A percentile compares a stretch with the other conserved stretches of the same genome.
phyloP scores from a whole-genome alignment of 2,329 filamentous ascomycete genomes.

The Nannizzia gypsea region DNA sequence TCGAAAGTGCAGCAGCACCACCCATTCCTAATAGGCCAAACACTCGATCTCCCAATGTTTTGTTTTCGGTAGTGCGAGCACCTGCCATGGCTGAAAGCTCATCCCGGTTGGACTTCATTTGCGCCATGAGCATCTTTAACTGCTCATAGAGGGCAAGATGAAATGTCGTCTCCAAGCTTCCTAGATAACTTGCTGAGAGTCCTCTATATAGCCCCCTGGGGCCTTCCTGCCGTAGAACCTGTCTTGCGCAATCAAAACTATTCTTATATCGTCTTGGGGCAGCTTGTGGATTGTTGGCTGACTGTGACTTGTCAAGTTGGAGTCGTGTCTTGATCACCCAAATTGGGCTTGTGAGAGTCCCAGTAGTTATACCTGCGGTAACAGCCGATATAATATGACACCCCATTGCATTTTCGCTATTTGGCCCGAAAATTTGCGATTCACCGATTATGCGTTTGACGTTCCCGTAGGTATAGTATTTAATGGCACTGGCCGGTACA shows the following conservation, averaged over 20 bases:
- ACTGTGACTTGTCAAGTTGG: constrained; percentile 79
- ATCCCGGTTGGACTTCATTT: constrained; percentile 55
- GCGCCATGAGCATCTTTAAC: constrained; percentile 61
- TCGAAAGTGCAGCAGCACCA: constrained; percentile 58
- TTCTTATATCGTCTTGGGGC: constrained; percentile 63
- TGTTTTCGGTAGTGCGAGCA: background rate
- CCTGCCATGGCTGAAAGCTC: background rate
- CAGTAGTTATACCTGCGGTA: constrained; percentile 69
- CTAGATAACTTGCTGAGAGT: constrained; percentile 80
- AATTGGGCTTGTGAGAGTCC: constrained; percentile 87
- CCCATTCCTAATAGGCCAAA: constrained; percentile 29
- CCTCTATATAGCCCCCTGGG: constrained; percentile 74
- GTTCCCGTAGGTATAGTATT: constrained; percentile 89
- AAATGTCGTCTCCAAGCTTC: constrained; percentile 76
- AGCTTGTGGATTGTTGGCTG: constrained; percentile 34
- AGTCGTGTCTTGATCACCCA: constrained; percentile 92
- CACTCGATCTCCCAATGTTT: background rate
- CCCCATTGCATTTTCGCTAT: constrained; percentile 44
- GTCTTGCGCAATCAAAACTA: constrained; percentile 72
- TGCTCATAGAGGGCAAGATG: constrained; percentile 94
- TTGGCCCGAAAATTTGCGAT: background rate
- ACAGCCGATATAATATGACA: constrained; percentile 71
- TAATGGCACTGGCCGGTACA: constrained; percentile 79
- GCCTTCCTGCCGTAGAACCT: constrained; percentile 71
- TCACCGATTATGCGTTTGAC: constrained; percentile 55